These are phyloP conservation scores for Monosporascus sp. DNA, from an alignment of 2,329 filamentous ascomycete species.

Conservation along the genomic window DNA sequence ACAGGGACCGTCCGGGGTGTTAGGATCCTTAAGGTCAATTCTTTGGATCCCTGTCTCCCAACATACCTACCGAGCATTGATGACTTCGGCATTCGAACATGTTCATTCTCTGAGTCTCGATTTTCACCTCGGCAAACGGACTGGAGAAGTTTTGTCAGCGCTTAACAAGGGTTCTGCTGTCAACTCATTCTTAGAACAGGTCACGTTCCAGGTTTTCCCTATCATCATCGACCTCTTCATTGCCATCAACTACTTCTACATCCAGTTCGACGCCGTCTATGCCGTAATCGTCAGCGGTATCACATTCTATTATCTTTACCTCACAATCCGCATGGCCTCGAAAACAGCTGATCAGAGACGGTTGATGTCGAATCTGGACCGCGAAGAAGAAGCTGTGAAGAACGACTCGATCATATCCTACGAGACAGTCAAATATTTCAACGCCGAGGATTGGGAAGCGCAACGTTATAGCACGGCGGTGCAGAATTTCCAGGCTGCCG, in stretches of 20 bases:
- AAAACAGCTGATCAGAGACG: slow-evolving; percentile 87
- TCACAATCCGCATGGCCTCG: slow-evolving; percentile 93
- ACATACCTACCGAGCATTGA: slow-evolving; percentile 91
- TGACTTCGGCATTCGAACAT: slow-evolving; percentile 93
- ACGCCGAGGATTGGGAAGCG: slow-evolving; percentile 76
- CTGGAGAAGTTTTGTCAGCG: slow-evolving; percentile 90
- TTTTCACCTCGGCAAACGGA: slow-evolving; percentile 94
- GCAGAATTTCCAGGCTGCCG: slow-evolving; percentile 64
- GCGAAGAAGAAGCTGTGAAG: slow-evolving; percentile 95
- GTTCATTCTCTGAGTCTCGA: slow-evolving; percentile 93
- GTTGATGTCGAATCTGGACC: slow-evolving; percentile 89
- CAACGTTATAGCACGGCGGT: slow-evolving; percentile 67
- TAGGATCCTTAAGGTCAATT: slow-evolving; percentile 75
- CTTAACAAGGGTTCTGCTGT: slow-evolving; percentile 94
- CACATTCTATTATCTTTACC: slow-evolving; percentile 92
- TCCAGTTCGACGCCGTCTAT: slow-evolving; percentile 81
- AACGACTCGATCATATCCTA: slow-evolving; percentile 99
- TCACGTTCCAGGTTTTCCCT: slow-evolving; percentile 91
- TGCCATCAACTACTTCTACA: slow-evolving; percentile 75
- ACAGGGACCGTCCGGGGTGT: slow-evolving; percentile 81
- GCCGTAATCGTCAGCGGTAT: slow-evolving; percentile 84
- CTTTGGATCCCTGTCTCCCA: slow-evolving; percentile 97
- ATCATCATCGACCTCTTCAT: slow-evolving; percentile 89
- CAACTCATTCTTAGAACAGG: slow-evolving; percentile 92
- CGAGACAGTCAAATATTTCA: slow-evolving; percentile 90